Evolutionary conservation across 2,329 filamentous ascomycete species (phyloP).

Genomic region (Trichophyton schoenleinii): DNA sequence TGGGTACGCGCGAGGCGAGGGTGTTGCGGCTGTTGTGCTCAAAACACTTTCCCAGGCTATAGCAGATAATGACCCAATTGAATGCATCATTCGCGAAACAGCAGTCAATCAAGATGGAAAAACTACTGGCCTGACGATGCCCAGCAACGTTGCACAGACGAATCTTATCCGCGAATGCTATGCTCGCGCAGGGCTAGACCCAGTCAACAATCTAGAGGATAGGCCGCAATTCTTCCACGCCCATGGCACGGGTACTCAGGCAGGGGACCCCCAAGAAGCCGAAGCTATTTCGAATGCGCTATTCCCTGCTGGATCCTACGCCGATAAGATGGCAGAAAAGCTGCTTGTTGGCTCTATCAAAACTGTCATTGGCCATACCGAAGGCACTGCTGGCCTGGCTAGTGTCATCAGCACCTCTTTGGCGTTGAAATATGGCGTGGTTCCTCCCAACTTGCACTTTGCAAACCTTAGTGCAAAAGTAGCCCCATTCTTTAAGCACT

Average conservation of each 20-base stretch:
- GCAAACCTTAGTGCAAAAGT: neutral
- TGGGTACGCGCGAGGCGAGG: constrained; percentile 37
- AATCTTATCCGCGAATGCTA: constrained; percentile 17
- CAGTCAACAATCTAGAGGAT: neutral
- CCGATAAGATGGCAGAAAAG: neutral
- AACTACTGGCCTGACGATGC: constrained; percentile 19
- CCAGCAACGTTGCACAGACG: constrained; percentile 16
- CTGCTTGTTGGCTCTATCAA: constrained; percentile 19
- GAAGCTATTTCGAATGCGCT: neutral
- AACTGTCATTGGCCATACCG: constrained; percentile 21
- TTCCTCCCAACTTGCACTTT: constrained; percentile 17
- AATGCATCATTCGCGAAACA: constrained; percentile 29
- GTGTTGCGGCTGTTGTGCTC: constrained; percentile 26
- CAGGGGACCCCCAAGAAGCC: constrained; percentile 6
- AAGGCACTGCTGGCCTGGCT: constrained; percentile 20
- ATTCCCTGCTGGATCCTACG: constrained; percentile 6
- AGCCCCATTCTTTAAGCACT: constrained; percentile 9
- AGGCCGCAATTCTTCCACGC: neutral
- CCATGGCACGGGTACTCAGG: neutral
- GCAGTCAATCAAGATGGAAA: constrained; percentile 33
- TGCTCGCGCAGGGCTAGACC: constrained; percentile 10
- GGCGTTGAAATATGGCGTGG: constrained; percentile 19
- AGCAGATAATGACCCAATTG: constrained; percentile 30
- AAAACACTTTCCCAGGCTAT: constrained; percentile 32
- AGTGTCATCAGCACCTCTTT: constrained; percentile 20